Evolutionary conservation across 2,329 filamentous ascomycete genomes (phyloP).

Genomic region (Basipetospora chlamydospora): DNA sequence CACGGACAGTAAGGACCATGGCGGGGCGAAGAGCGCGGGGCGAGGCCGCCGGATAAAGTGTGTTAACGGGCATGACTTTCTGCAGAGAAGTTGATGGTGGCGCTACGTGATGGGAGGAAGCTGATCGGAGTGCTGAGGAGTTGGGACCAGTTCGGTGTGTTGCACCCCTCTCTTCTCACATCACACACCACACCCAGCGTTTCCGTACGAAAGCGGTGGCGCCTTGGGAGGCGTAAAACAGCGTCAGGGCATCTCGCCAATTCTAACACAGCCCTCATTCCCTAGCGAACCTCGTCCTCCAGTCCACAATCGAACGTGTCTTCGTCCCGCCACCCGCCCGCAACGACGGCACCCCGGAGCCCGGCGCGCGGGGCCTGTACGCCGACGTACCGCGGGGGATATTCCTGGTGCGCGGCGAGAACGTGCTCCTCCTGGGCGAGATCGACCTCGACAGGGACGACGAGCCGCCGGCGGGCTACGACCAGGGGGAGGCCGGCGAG

Average conservation of each 20-base stretch:
- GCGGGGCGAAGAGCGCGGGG: background rate
- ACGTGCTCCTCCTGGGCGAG: conserved; percentile 88
- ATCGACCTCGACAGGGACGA: conserved; percentile 97
- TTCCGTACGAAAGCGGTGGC: background rate
- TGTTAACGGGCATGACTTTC: background rate
- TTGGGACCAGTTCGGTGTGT: conserved; percentile 94
- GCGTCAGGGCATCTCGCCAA: no score
- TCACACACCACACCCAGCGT: background rate
- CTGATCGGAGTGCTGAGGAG: conserved; percentile 82
- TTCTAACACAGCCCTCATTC: background rate
- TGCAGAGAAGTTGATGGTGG: conserved; percentile 84
- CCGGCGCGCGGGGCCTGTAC: conserved; percentile 39
- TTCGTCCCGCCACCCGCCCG: conserved; percentile 43
- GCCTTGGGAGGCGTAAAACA: no score
- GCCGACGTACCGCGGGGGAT: conserved; percentile 76
- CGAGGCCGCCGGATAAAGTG: background rate
- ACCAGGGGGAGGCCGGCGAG: conserved; percentile 48
- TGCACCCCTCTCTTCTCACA: background rate
- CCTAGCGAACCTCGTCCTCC: conserved; percentile 82
- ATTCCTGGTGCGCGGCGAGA: conserved; percentile 88
- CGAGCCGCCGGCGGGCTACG: conserved; percentile 57
- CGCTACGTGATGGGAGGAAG: conserved; percentile 86
- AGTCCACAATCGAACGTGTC: conserved; percentile 81
- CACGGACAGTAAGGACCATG: conserved; percentile 71
- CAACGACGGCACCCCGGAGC: conserved; percentile 19